Evolutionary conservation across 768 basidiomycete genomes (phyloP).

Genomic region (Termitomyces titanicus): DNA sequence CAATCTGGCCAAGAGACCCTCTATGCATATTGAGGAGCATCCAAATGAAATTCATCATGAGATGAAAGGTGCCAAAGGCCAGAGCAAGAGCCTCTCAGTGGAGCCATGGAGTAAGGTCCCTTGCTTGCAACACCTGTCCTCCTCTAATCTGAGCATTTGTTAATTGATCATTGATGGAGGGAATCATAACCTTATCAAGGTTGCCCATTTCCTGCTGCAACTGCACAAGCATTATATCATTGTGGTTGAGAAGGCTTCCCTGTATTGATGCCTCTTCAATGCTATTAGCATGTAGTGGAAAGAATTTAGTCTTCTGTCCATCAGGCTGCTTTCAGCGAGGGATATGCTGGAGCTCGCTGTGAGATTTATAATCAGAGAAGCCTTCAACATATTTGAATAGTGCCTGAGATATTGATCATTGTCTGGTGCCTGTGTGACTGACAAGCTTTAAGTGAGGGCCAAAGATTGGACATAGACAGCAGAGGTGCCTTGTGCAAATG

Average conservation of each 20-base stretch:
- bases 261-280: constrained; percentile 28
- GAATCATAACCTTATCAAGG: constrained; percentile 16
- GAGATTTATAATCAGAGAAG: not conserved
- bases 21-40: constrained; percentile 25
- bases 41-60: too few species aligned
- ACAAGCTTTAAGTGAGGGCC: not conserved
- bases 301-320: constrained; percentile 21
- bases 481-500: not conserved
- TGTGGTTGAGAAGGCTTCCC: constrained; percentile 24
- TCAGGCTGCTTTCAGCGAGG: constrained; percentile 15
- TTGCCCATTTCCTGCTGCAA: not conserved
- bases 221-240: constrained; percentile 18
- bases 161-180: constrained; percentile 24
- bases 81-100: constrained; percentile 14
- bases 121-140: constrained; percentile 10
- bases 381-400: not conserved
- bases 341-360: constrained; percentile 12
- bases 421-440: not conserved
- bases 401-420: not conserved
- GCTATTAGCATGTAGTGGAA: constrained; percentile 18
- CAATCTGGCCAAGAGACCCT: constrained; percentile 11
- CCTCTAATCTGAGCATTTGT: constrained; percentile 23
- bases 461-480: constrained; percentile 5
- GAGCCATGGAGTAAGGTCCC: constrained; percentile 20
- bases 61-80: constrained; percentile 29